Evolutionary conservation across 2,329 filamentous ascomycete species (phyloP), one percentile per base, ranked within the genome.

Genomic region (Cladosporium sp.): DNA sequence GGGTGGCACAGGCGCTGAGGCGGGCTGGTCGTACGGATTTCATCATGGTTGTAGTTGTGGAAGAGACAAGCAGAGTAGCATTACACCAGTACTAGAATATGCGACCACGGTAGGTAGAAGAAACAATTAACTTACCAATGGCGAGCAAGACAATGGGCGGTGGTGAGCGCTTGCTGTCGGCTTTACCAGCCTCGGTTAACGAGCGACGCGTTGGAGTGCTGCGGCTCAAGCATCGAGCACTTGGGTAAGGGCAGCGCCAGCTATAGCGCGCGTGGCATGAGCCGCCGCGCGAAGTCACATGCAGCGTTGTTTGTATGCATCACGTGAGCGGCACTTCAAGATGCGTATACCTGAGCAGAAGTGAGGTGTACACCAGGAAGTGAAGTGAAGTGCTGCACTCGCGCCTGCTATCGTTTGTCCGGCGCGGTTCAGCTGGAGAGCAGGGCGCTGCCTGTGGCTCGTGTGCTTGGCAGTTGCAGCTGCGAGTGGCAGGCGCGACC

Each of bases 121-220:
- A 30, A 38, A n/a, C 36, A 38, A 52, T 20, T 20, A 11, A 20
- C 36, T 40, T 55, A 17, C 17, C 40, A 25, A 43, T 42, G 28
- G n/a, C 15, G 20, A n/a, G 38, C 38, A 43, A 37, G 38, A 55
- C 38, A 19, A 43, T 25, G 19, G 39, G 17, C n/a, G 40, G 54
- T 39, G 17, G 20, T 20, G 30, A 37, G 40, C 54, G 54, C 40
- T 49, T 56, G 42, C 30, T 47, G 42, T 47, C 54, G 54, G 54
- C 54, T 56, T 34, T 56, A 45, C 22, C 36, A 40, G 51, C 51
- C 51, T 55, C 51, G 51, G 51, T 43, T 55, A 45, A 30, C 34
- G 47, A n/a, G 34, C n/a, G 30, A 50, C 47, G 47, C 47, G 47
- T 50, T 36, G 28, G 30, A 37, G 30, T 50, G 47, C 47, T 50